Conservation (phyloP, 495 filamentous ascomycete species). For the Talaromyces proteolyticus region DNA sequence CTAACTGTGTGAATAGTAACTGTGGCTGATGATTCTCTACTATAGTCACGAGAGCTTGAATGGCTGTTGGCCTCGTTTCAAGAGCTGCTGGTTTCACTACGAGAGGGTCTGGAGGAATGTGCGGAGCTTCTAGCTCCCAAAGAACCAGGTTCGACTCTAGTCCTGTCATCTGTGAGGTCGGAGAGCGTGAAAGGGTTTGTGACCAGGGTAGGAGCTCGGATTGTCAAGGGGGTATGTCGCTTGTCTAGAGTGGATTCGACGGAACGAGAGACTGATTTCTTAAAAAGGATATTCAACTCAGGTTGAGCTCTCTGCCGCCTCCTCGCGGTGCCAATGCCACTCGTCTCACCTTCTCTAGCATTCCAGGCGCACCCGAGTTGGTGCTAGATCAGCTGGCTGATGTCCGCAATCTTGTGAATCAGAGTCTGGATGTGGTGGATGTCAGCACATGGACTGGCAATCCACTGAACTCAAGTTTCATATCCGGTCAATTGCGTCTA, state of each 20-base stretch:
- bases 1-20: slow-evolving; percentile 9
- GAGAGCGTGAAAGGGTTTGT: slow-evolving; percentile 90
- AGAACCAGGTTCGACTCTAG: slow-evolving; percentile 80
- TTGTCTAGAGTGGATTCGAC: background rate
- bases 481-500: slow-evolving; percentile 72
- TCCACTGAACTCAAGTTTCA: slow-evolving; percentile 55
- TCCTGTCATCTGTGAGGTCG: slow-evolving; percentile 77
- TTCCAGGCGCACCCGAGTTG: slow-evolving; percentile 42
- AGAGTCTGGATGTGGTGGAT: slow-evolving; percentile 71
- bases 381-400: slow-evolving; percentile 62
- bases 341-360: slow-evolving; percentile 49
- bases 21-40: background rate
- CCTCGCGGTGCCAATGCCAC: slow-evolving; percentile 39
- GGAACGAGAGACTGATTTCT: background rate
- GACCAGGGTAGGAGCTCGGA: slow-evolving; percentile 69
- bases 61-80: slow-evolving; percentile 82
- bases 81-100: slow-evolving; percentile 68
- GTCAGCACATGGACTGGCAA: slow-evolving; percentile 65
- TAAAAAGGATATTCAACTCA: slow-evolving; percentile 43
- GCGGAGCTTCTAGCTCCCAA: slow-evolving; percentile 72
- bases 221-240: slow-evolving; percentile 66
- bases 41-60: slow-evolving; percentile 68
- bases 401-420: slow-evolving; percentile 67
- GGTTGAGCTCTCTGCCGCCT: slow-evolving; percentile 40
- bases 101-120: slow-evolving; percentile 85